Base-by-base conservation (phyloP, 495 filamentous ascomycete genomes). In the Neurospora intermedia region DNA sequence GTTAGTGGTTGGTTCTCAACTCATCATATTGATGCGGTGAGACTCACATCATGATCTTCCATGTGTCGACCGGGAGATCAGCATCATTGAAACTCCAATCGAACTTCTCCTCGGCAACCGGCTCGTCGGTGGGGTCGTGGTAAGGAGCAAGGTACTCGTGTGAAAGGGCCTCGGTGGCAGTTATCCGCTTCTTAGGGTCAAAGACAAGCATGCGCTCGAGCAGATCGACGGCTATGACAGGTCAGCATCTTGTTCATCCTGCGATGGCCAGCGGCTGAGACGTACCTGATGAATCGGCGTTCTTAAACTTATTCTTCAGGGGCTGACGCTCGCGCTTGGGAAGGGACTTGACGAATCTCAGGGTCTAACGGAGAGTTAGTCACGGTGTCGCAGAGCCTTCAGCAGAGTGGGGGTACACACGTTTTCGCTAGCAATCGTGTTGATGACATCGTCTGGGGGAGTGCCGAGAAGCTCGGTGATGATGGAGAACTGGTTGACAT, bases 31-130 rank as follows among this genome's bases (percentile, higher is more conserved):
- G 27, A 69, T 23, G 23, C 16, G 23, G 39, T 71, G 7, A 23
- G 16, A 80, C 91, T 77, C 87, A 98, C 96, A 99, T 99, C 96
- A 98, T 99, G 80, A 99, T 98, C 84, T 98, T 98, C 96, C 96
- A 99, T n/a, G 96, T 97, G 78, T 99, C 96, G 48, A 98, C 94
- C 0, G 96, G 96, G 73, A 99, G 83, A 84, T 99, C 96, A 43
- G 96, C 96, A 80, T 99, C 95, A 81, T 98, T 99, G 84, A 99
- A 99, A n/a, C 94, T 97, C 96, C 96, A 99, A 80, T 99, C 96
- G 78, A 99, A 99, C 84, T 96, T 98, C 86, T 98, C 95, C 73
- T 97, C 93, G 35, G 96, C 93, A 15, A 93, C 92, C 9, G 96
- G 96, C 84, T 99, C 96, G 79, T 99, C 96, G 20, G 91, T 94